phyloP scores from a whole-genome alignment of 495 filamentous ascomycete genomes.

The Bacidia rubella region DNA sequence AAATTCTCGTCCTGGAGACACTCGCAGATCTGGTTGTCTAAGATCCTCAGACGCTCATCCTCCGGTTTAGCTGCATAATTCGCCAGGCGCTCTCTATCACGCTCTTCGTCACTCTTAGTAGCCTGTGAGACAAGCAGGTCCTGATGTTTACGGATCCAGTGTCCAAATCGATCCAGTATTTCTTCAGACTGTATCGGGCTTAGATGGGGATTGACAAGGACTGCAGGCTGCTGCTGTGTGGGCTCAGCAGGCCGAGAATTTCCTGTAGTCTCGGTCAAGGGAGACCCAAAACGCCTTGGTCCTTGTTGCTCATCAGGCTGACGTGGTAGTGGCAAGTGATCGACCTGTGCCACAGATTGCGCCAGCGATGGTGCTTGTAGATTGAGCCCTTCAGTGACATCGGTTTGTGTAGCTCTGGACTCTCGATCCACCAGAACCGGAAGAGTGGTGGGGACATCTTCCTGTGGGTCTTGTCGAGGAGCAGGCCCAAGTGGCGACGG shows the following conservation, averaged over 20 bases:
- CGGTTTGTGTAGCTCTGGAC: not conserved
- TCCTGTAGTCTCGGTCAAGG: not conserved
- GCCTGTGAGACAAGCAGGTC: conserved; percentile 7
- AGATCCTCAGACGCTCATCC: conserved; percentile 22
- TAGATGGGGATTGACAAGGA: not conserved
- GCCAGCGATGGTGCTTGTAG: no score
- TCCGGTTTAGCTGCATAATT: conserved; percentile 25
- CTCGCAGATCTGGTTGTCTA: conserved; percentile 33
- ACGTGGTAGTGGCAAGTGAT: no score
- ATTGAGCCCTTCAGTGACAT: not conserved
- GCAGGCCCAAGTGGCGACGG: no score
- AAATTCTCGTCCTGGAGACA: conserved; percentile 34
- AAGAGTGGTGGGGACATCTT: not conserved
- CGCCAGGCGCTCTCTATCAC: conserved; percentile 21
- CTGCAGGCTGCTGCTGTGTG: not conserved
- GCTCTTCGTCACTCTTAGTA: not conserved
- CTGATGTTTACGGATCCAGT: conserved; percentile 13
- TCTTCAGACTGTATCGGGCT: conserved; percentile 5
- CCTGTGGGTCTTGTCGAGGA: no score
- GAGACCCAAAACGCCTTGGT: not conserved
- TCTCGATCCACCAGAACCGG: not conserved
- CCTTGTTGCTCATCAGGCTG: not conserved
- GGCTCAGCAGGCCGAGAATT: not conserved
- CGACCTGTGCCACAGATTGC: no score
- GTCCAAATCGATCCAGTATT: conserved; percentile 8